phyloP scores from a whole-genome alignment of 2,329 filamentous ascomycete genomes.

The Ceratocystis cubensis region DNA sequence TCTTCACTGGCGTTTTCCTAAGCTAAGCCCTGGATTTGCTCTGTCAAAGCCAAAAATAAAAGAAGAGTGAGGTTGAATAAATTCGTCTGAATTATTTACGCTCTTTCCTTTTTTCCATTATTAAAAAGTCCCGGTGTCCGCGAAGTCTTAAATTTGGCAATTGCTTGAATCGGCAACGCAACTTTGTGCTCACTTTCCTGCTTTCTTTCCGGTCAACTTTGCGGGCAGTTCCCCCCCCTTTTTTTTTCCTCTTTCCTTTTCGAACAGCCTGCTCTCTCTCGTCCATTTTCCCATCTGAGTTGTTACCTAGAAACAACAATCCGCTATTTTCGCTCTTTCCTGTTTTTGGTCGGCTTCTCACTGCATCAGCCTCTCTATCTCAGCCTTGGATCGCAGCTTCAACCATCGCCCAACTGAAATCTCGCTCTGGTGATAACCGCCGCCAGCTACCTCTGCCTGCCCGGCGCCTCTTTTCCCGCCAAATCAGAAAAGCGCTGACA shows the following conservation, averaged over 20 bases:
- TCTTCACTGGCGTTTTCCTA: background rate
- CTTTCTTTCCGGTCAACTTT: background rate
- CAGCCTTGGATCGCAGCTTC: too few species aligned
- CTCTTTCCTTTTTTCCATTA: background rate
- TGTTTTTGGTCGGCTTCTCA: background rate
- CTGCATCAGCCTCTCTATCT: too few species aligned
- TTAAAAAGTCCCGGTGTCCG: background rate
- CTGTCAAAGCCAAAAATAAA: too few species aligned
- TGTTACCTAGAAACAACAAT: background rate
- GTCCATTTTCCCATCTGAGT: background rate
- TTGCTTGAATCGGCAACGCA: slow-evolving; percentile 5
- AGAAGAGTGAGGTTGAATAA: background rate
- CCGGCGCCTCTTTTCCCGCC: too few species aligned
- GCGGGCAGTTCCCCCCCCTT: background rate
- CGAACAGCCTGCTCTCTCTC: background rate
- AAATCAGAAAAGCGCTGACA: too few species aligned
- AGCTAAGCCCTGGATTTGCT: too few species aligned
- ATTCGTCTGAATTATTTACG: background rate
- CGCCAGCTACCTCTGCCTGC: too few species aligned
- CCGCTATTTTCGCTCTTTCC: background rate
- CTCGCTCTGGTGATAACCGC: too few species aligned
- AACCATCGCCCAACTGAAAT: too few species aligned
- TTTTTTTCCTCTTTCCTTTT: background rate
- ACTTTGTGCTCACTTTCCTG: background rate
- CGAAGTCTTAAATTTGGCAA: background rate